Conservation (phyloP, 805 yeast genomes). For the Candida saitoana region DNA sequence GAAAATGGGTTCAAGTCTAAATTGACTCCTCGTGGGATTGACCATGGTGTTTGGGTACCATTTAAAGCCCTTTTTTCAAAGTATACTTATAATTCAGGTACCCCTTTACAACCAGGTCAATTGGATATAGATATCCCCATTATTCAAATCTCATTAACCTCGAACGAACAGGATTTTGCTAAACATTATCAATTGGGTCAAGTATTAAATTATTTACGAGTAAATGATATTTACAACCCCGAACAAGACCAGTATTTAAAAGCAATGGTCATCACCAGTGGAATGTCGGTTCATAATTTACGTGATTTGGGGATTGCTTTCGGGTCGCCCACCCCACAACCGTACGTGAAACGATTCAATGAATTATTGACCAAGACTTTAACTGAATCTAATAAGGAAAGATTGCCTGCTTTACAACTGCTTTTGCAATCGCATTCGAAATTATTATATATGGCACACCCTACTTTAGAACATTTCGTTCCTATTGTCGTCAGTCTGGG, state of each 20-base stretch:
- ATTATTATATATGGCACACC: constrained; percentile 56
- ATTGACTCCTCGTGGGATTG: constrained; percentile 60
- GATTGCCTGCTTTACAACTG: constrained; percentile 34
- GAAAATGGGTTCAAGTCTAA: constrained; percentile 42
- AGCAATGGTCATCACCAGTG: constrained; percentile 59
- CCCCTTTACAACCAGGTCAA: constrained; percentile 24
- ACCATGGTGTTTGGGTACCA: constrained; percentile 85
- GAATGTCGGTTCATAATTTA: constrained; percentile 78
- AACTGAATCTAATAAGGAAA: constrained; percentile 19
- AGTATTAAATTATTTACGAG: constrained; percentile 48
- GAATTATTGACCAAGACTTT: constrained; percentile 40
- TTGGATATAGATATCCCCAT: constrained; percentile 45
- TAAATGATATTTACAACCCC: constrained; percentile 32
- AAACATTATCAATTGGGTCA: constrained; percentile 53
- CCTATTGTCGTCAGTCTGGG: constrained; percentile 64
- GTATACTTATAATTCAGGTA: constrained; percentile 23
- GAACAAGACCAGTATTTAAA: constrained; percentile 18
- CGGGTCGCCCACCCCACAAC: constrained; percentile 13
- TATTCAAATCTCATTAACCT: constrained; percentile 49
- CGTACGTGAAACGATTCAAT: constrained; percentile 55
- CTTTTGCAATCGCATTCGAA: constrained; percentile 26
- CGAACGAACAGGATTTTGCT: constrained; percentile 34
- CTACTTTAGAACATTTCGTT: constrained; percentile 70
- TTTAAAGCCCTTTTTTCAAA: constrained; percentile 60
- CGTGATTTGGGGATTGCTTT: constrained; percentile 41